Percentiles rank a stretch among this genome's conserved stretches.
phyloP scores from a whole-genome alignment of 371 early-diverging fungal genomes.

The Saksenaea vasiformis region DNA sequence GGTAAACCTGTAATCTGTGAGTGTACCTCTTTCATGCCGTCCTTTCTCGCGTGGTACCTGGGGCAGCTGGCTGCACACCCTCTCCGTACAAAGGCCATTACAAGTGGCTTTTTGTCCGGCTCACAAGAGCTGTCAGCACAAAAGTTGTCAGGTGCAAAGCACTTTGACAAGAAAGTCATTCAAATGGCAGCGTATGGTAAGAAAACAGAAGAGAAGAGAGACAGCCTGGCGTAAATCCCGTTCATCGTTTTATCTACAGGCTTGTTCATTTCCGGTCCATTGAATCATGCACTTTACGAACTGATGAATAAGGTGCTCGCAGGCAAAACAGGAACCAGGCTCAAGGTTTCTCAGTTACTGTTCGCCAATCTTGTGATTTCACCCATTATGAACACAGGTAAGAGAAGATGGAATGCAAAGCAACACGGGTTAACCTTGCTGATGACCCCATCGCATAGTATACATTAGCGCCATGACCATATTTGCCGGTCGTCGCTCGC shows the following conservation, averaged over 20 bases:
- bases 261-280: conserved; percentile 68
- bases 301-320: conserved; percentile 65
- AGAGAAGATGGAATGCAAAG: conserved; percentile 11
- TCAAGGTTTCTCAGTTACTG: conserved; percentile 65
- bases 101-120: conserved; percentile 73
- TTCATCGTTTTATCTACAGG: conserved; percentile 23
- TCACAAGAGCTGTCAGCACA: conserved; percentile 80
- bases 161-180: conserved; percentile 66
- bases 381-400: conserved; percentile 83
- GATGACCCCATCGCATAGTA: conserved; percentile 39
- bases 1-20: no score
- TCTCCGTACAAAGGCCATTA: conserved; percentile 80
- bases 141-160: conserved; percentile 63
- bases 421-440: neutral
- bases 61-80: conserved; percentile 65
- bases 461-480: conserved; percentile 83
- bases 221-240: no score
- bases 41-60: conserved; percentile 65
- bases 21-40: conserved; percentile 12
- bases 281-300: conserved; percentile 73
- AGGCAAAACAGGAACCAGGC: conserved; percentile 58
- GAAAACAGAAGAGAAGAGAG: neutral
- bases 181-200: conserved; percentile 85
- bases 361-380: conserved; percentile 72
- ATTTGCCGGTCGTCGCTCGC: conserved; percentile 71